These are phyloP conservation scores for Marvania coccoides DNA, from an alignment of 139 green algal genomes.

Conservation along the genomic window DNA sequence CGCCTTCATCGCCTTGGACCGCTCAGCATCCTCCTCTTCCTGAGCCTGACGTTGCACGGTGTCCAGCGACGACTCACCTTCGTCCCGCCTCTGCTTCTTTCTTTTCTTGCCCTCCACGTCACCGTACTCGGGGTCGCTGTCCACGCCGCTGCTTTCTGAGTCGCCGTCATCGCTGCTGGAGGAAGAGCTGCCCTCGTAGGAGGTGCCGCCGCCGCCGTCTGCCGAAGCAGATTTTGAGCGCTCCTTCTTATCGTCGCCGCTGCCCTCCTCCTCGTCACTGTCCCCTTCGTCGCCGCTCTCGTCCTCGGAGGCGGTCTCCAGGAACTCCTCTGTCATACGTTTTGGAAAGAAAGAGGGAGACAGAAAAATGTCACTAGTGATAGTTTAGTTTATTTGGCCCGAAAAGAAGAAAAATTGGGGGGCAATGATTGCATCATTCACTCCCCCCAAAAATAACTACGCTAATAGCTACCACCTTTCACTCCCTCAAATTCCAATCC, in stretches of 20 bases:
- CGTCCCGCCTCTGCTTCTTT: neutral
- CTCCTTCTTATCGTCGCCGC: neutral
- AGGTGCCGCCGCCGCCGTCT: neutral
- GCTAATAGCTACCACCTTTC: too few species aligned
- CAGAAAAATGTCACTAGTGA: too few species aligned
- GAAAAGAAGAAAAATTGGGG: too few species aligned
- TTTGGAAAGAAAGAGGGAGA: too few species aligned
- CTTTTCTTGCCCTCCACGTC: neutral
- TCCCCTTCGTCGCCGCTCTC: neutral
- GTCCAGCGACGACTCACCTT: neutral
- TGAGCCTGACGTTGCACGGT: neutral
- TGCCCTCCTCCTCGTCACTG: neutral
- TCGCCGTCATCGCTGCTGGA: neutral
- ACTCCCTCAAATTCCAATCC: too few species aligned
- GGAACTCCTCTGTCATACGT: too few species aligned
- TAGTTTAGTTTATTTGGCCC: too few species aligned
- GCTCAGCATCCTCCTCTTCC: neutral
- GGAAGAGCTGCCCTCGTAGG: neutral
- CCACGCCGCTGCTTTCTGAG: neutral
- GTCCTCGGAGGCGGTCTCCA: neutral
- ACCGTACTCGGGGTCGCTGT: conserved; percentile 11
- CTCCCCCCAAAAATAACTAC: too few species aligned
- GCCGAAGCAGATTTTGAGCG: neutral
- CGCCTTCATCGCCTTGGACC: neutral
- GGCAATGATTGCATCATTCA: too few species aligned